Evolutionary conservation across 2,329 filamentous ascomycete genomes (phyloP), one percentile per base, ranked within the genome.

Genomic region (Scedosporium minutisporum): DNA sequence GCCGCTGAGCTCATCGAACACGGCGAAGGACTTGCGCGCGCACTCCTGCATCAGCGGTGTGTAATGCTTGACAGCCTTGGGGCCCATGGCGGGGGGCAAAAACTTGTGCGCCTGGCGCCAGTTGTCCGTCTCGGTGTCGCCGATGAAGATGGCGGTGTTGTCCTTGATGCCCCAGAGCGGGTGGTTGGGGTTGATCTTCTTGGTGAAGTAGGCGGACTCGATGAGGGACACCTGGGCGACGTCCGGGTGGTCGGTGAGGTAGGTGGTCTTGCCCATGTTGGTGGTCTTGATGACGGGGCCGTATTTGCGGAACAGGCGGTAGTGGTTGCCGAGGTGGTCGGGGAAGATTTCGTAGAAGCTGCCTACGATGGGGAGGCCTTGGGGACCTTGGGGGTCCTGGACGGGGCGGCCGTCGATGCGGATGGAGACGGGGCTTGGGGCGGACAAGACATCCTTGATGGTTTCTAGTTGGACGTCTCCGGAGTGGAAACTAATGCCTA

Each of bases 61-160:
- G 64, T 87, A 87, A 66, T 87, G 84, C 0, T 80, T 75, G 4
- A 87, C 82, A 0, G 84, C 84, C 67, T 84, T 85, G 38, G 84
- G 83, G 0, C 79, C 78, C 10, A 87, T 73, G 0, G 82, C 80
- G 0, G 85, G 83, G 0, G 84, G 82, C 0, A 87, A 66, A 70
- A 86, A 87, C 69, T 87, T 87, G 74, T 87, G 85, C 0, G 80
- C 78, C 0, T 78, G 67, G 25, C 70, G 69, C 79, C 80, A 85
- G 62, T 78, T 75, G 16, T 77, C 74, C 0, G 77, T 79, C 21
- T 82, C 75, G 0, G 81, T 84, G 66, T 84, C 81, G 65, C 77
- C 74, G 3, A 79, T 64, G 66, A 81, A 81, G 41, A 81, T 71
- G 0, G 76, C 74, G 21, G 76, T 71, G 6, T 70, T 67, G 58